Conservation (phyloP, 495 filamentous ascomycete species). For the Talaromyces ruber region DNA sequence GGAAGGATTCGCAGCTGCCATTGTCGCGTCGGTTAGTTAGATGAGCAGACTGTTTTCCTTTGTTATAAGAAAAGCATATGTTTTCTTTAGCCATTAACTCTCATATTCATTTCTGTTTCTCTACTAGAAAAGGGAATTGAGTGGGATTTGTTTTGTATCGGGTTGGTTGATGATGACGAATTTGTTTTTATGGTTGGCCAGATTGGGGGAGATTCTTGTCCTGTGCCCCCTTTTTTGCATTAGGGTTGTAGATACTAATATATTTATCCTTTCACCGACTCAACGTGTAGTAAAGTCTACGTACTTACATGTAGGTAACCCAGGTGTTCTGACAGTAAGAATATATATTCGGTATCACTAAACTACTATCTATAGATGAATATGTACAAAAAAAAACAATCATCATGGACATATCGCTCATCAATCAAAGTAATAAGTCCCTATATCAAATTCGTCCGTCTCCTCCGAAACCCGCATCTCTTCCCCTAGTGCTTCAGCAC, state of each 20-base stretch:
- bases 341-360: not conserved
- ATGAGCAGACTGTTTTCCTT: not conserved
- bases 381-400: not conserved
- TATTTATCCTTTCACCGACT: not conserved
- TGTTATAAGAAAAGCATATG: conserved; percentile 2
- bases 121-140: not conserved
- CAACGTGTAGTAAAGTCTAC: too few species aligned
- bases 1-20: conserved; percentile 75
- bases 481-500: conserved; percentile 4
- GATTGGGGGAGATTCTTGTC: not conserved
- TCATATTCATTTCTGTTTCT: not conserved
- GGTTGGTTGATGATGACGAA: not conserved
- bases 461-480: not conserved
- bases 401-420: not conserved
- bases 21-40: conserved; percentile 80
- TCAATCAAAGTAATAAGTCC: conserved; percentile 8
- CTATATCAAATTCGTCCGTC: conserved; percentile 2
- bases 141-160: conserved; percentile 2
- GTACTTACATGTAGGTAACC: too few species aligned
- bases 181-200: not conserved
- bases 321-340: too few species aligned
- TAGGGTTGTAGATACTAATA: conserved; percentile 1
- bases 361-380: not conserved
- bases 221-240: not conserved
- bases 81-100: not conserved